These are phyloP conservation scores for Xylaria flabelliformis DNA, from an alignment of 495 filamentous ascomycete genomes.

Conservation along the genomic window DNA sequence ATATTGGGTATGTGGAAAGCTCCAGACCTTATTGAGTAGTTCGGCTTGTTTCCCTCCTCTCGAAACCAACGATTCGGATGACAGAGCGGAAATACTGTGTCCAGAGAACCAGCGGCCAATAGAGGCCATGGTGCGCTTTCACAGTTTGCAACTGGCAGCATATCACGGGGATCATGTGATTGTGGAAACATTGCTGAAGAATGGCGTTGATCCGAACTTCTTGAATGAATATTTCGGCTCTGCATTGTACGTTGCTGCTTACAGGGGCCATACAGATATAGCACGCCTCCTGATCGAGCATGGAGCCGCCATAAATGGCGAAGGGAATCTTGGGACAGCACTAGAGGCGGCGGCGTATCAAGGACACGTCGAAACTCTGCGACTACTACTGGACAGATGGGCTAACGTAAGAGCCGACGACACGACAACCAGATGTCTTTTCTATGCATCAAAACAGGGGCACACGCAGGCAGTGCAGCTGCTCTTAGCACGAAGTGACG, in stretches of 20 bases:
- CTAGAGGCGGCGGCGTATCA: not conserved
- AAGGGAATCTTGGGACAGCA: not conserved
- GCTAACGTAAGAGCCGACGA: not conserved
- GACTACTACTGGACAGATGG: not conserved
- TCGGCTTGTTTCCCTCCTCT: not conserved
- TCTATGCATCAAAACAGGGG: not conserved
- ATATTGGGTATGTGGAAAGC: not conserved
- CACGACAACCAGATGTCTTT: not conserved
- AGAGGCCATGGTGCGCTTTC: not conserved
- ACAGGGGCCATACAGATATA: not conserved
- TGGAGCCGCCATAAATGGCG: not conserved
- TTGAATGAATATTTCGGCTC: not conserved
- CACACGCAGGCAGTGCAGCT: not conserved
- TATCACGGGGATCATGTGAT: not conserved
- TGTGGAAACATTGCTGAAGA: not conserved
- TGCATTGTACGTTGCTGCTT: not conserved
- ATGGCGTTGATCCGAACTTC: not conserved
- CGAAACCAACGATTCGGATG: not conserved
- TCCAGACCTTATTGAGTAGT: not conserved
- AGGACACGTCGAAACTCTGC: not conserved
- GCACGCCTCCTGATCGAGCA: not conserved
- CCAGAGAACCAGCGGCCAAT: not conserved
- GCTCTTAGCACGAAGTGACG: not conserved
- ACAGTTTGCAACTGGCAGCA: not conserved
- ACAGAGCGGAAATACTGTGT: not conserved